A percentile compares a stretch with the other conserved stretches of the same genome.
These are phyloP conservation scores for Xylariaceae sp. DNA, from an alignment of 2,329 filamentous ascomycete species.

Conservation along the genomic window DNA sequence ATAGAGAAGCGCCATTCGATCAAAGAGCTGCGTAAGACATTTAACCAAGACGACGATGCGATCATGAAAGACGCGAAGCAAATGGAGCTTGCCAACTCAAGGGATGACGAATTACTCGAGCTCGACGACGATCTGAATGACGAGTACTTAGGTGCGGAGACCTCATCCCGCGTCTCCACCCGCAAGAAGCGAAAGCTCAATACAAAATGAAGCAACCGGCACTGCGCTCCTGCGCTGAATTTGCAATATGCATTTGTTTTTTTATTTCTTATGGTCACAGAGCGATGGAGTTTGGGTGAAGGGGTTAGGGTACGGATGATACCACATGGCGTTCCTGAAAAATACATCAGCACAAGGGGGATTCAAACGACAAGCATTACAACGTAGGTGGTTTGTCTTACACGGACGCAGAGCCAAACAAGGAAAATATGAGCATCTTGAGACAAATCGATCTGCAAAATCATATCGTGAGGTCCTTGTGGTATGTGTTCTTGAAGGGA, in stretches of 20 bases:
- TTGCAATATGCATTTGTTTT: neutral
- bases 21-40: constrained; percentile 72
- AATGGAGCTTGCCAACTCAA: too few relatives aligned
- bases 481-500: neutral
- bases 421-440: neutral
- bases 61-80: constrained; percentile 29
- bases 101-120: constrained; percentile 34
- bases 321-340: constrained; percentile 22
- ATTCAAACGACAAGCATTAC: neutral
- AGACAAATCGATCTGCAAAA: too few relatives aligned
- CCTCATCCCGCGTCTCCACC: constrained; percentile 24
- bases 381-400: neutral
- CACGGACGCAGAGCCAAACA: neutral
- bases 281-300: constrained; percentile 26
- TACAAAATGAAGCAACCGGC: constrained; percentile 12
- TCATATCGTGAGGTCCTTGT: too few relatives aligned
- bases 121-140: constrained; percentile 33
- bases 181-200: constrained; percentile 28
- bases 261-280: constrained; percentile 16
- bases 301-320: constrained; percentile 8
- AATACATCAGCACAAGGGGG: neutral
- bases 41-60: constrained; percentile 62
- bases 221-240: neutral
- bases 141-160: constrained; percentile 18
- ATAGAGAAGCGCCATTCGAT: constrained; percentile 83